These are phyloP conservation scores for Fraxinus angustifolia DNA, from an alignment of 305 asterid species.

Conservation along the genomic window DNA sequence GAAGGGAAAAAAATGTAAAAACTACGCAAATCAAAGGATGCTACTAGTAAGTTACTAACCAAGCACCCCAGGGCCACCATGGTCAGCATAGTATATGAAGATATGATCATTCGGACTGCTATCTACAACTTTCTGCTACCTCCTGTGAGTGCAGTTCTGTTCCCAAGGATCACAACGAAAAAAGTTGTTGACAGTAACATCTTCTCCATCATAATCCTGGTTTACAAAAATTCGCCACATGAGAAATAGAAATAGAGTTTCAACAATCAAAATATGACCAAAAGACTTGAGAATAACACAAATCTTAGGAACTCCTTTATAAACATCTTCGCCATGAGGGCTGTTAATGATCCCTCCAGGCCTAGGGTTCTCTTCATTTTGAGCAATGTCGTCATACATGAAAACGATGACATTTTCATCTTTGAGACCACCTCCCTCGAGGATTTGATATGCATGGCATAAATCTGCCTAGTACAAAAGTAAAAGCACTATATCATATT, in stretches of 20 bases:
- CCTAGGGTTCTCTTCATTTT: constrained; percentile 67
- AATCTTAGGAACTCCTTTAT: constrained; percentile 92
- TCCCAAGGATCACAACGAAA: constrained; percentile 68
- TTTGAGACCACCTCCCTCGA: constrained; percentile 77
- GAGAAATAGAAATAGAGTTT: constrained; percentile 20
- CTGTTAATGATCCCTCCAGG: constrained; percentile 79
- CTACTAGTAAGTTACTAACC: constrained; percentile 45
- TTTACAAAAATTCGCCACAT: constrained; percentile 19
- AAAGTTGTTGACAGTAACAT: constrained; percentile 65
- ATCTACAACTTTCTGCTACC: constrained; percentile 87
- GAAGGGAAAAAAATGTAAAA: background rate
- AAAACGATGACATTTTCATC: constrained; percentile 67
- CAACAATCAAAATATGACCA: constrained; percentile 2
- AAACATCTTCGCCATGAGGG: constrained; percentile 80
- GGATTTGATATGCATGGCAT: constrained; percentile 88
- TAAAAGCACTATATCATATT: constrained; percentile 11
- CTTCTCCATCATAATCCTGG: constrained; percentile 81
- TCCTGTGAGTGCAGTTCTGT: constrained; percentile 70
- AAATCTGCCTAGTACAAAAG: constrained; percentile 67
- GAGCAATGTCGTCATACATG: constrained; percentile 75
- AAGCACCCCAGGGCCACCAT: constrained; percentile 94
- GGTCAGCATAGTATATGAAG: constrained; percentile 78
- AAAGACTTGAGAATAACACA: constrained; percentile 13
- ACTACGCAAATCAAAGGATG: background rate
- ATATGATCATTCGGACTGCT: constrained; percentile 88